Evolutionary conservation across 441 rosid genomes (phyloP).

Genomic region (Mallotus japonicus): DNA sequence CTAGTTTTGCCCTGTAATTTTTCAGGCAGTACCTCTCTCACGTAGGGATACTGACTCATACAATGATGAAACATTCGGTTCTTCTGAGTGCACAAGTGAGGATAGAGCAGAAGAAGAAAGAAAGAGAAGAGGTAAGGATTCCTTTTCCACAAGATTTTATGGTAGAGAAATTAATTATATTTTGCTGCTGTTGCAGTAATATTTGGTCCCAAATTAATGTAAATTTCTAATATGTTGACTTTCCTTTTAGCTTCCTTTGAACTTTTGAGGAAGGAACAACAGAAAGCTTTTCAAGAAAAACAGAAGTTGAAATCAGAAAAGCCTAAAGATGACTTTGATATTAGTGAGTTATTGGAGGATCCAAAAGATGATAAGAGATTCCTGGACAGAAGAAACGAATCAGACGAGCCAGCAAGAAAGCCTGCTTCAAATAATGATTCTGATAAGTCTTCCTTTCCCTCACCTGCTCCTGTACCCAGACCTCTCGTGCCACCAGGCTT

Average conservation of each 20-base stretch:
- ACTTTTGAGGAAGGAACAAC: conserved; percentile 95
- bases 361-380: conserved; percentile 54
- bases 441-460: conserved; percentile 40
- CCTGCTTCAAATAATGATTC: conserved; percentile 35
- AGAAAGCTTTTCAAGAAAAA: conserved; percentile 77
- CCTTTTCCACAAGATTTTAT: conserved; percentile 16
- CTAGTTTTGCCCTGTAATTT: conserved; percentile 16
- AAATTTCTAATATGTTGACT: conserved; percentile 13
- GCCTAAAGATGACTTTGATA: conserved; percentile 59
- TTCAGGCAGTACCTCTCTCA: conserved; percentile 72
- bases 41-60: conserved; percentile 71
- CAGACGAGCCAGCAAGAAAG: conserved; percentile 34
- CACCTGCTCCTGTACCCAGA: conserved; percentile 63
- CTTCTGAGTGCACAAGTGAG: conserved; percentile 70
- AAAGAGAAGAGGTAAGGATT: conserved; percentile 81
- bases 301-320: conserved; percentile 64
- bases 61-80: conserved; percentile 97
- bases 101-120: conserved; percentile 96
- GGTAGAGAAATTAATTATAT: conserved; percentile 9
- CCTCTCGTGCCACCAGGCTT: conserved; percentile 99
- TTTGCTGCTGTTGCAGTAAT: conserved; percentile 11
- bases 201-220: conserved; percentile 8
- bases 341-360: conserved; percentile 61
- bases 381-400: conserved; percentile 41
- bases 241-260: conserved; percentile 78